Conservation (phyloP, 441 rosid genomes). For the Codiaeum variegatum region DNA sequence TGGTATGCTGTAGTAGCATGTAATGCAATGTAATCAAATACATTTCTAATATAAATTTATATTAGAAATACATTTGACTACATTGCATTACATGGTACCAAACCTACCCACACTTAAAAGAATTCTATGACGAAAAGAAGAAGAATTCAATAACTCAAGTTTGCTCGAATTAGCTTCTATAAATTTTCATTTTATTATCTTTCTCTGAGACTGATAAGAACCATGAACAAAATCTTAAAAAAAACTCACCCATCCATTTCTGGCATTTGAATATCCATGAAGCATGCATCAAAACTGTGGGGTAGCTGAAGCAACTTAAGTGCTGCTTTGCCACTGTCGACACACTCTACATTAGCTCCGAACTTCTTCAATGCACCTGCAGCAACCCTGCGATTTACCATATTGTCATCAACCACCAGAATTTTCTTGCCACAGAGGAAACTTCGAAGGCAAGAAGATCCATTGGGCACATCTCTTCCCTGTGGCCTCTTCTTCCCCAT, state of each 20-base stretch:
- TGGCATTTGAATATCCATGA: conserved; percentile 99
- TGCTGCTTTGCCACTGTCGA: conserved; percentile 79
- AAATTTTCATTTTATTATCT: neutral
- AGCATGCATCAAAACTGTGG: conserved; percentile 86
- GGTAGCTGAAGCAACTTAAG: conserved; percentile 66
- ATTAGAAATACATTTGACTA: too few relatives aligned
- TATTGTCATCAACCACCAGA: conserved; percentile 90
- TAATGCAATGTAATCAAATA: too few relatives aligned
- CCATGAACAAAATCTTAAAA: neutral
- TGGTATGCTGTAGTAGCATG: too few relatives aligned
- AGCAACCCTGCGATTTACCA: conserved; percentile 85
- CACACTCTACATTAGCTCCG: conserved; percentile 86
- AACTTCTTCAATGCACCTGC: conserved; percentile 92
- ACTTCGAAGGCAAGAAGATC: conserved; percentile 43
- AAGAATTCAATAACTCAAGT: neutral
- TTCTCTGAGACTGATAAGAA: neutral
- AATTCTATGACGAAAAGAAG: neutral
- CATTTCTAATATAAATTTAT: too few relatives aligned
- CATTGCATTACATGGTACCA: too few relatives aligned
- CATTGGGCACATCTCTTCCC: conserved; percentile 40
- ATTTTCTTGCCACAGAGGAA: conserved; percentile 72
- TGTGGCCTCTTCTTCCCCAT: conserved; percentile 56
- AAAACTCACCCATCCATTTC: conserved; percentile 87
- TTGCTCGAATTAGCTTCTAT: neutral
- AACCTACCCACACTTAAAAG: neutral